Evolutionary conservation across 208 protist genomes (phyloP).

Genomic region (Leishmania tropica): DNA sequence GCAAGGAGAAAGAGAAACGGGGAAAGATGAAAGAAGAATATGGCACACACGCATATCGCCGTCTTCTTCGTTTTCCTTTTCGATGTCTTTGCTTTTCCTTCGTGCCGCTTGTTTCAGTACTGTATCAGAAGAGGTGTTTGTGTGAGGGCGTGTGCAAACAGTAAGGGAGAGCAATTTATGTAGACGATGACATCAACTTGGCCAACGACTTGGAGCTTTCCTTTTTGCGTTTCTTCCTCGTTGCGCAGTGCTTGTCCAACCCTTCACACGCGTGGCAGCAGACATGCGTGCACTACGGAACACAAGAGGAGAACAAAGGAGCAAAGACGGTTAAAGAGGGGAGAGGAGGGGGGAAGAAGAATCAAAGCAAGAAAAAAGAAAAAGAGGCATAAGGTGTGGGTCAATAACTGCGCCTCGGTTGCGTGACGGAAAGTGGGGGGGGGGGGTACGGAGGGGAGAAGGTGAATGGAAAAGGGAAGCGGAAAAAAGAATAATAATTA

Average conservation of each 20-base stretch:
- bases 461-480: not conserved
- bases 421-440: not conserved
- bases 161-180: not conserved
- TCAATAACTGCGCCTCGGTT: slow-evolving; percentile 1
- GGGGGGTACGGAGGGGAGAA: not conserved
- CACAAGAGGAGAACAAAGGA: not conserved
- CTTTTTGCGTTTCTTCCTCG: not conserved
- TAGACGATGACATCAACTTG: not conserved
- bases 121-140: not conserved
- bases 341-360: not conserved
- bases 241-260: not conserved
- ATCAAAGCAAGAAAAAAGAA: slow-evolving; percentile 12
- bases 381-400: slow-evolving; percentile 2
- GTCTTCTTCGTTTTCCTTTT: too few relatives aligned
- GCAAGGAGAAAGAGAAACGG: not conserved
- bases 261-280: not conserved
- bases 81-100: not conserved
- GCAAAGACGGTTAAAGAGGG: not conserved
- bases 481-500: not conserved
- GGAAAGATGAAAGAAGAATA: not conserved
- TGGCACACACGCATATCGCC: not conserved
- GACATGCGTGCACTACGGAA: not conserved
- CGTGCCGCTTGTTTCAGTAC: not conserved
- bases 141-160: too few relatives aligned
- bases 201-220: not conserved